These are phyloP conservation scores for Talaromyces sp. DNA, from an alignment of 2,329 filamentous ascomycete species.

Conservation along the genomic window DNA sequence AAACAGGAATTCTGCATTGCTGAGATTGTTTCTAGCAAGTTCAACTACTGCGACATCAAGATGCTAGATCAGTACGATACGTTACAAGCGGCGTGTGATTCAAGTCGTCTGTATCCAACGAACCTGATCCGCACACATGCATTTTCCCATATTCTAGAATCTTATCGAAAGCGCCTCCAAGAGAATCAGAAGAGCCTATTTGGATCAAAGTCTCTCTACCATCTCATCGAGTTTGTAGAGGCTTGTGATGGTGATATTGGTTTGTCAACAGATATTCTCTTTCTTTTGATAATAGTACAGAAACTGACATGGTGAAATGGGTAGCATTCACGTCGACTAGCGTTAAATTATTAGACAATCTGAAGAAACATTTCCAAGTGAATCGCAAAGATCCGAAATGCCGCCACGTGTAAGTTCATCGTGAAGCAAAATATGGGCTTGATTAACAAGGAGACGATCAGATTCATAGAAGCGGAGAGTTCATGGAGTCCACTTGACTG, in stretches of 20 bases:
- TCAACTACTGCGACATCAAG: background rate
- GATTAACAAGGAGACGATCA: background rate
- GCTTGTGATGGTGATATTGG: background rate
- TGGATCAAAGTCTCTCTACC: background rate
- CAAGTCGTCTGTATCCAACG: background rate
- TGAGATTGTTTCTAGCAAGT: background rate
- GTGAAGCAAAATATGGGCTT: background rate
- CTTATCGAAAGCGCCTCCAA: background rate
- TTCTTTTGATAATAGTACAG: background rate
- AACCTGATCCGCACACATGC: background rate
- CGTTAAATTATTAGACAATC: background rate
- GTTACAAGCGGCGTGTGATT: background rate
- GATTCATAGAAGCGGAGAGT: background rate
- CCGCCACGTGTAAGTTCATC: background rate
- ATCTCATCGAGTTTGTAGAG: background rate
- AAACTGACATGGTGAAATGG: background rate
- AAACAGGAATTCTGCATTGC: background rate
- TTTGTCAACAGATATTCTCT: background rate
- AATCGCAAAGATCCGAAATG: background rate
- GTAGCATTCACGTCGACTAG: background rate
- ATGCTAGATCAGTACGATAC: constrained; percentile 1
- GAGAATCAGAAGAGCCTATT: background rate
- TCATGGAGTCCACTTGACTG: constrained; percentile 6
- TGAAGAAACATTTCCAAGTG: background rate
- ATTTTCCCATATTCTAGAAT: background rate